A percentile compares a stretch with the other conserved stretches of the same genome.
Conservation (phyloP, 129 eudicot species). For the Tagetes patula region DNA sequence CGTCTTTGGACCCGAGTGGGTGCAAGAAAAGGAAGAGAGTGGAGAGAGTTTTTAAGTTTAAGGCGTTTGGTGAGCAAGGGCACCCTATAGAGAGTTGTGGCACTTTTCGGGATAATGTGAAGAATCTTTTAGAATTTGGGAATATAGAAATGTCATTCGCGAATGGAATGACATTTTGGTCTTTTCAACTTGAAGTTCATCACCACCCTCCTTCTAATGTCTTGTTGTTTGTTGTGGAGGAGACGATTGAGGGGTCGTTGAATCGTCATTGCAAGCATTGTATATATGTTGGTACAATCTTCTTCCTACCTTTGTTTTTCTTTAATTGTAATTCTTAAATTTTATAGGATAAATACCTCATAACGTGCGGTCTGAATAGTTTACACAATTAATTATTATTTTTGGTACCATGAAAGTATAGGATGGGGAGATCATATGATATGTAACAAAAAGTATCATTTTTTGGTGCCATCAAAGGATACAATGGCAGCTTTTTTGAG, state of each 20-base stretch:
- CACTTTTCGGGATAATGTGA: conserved; percentile 71
- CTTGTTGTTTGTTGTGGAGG: conserved; percentile 79
- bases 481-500: conserved; percentile 57
- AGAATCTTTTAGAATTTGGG: conserved; percentile 69
- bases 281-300: conserved; percentile 64
- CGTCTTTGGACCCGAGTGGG: conserved; percentile 55
- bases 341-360: too few species aligned
- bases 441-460: conserved; percentile 91
- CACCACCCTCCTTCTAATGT: conserved; percentile 65
- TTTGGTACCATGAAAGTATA: conserved; percentile 36
- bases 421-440: conserved; percentile 99
- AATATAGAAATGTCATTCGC: conserved; percentile 43
- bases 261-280: conserved; percentile 80
- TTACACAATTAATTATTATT: conserved; percentile 2
- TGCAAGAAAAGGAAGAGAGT: conserved; percentile 86
- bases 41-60: conserved; percentile 77
- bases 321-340: too few species aligned
- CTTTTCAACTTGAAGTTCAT: conserved; percentile 85
- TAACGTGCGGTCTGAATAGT: not conserved
- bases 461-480: conserved; percentile 86
- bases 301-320: not conserved
- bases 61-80: conserved; percentile 75
- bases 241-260: conserved; percentile 56
- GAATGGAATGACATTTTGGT: conserved; percentile 69
- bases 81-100: conserved; percentile 69